Base-by-base conservation (phyloP, 768 basidiomycete species). In the Butyriboletus loyo region DNA sequence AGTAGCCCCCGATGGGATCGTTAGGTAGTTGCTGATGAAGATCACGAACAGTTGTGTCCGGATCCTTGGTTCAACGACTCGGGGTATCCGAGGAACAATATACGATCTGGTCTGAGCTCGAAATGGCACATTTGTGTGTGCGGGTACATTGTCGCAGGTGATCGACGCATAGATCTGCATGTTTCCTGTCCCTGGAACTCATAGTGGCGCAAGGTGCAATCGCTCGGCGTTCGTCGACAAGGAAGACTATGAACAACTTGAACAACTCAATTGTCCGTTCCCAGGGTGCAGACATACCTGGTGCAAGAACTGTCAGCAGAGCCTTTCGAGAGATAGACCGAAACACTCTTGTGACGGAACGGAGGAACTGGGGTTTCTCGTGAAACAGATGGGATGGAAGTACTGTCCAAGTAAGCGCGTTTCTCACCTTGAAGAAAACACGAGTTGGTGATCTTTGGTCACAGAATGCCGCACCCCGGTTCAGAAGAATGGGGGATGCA, bases 291-390 rank as follows among this genome's bases (percentile, higher is more conserved):
- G 59, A 11, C 69, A 81, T 57, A 70, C 66, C 28, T 86, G 83
- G 85, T 86, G 84, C 67, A 85, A 80, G 66, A 64, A 65, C 27
- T 86, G 84, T 64, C 75, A 75, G 38, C 78, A 81, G 50, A 38
- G 58, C 51, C 43, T 73, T 30, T 50, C 58, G 1, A 24, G 64
- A 11, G 58, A 59, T 19, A 72, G 68, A 19, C 72, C 70, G 13
- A 66, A 69, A 41, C 81, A 84, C 57, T 78, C 79, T 1, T 86
- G 84, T 61, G 83, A 84, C 48, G 81, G 80, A 5, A 71, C 76
- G 14, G 70, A 73, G 10, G 84, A 85, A 55, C 69, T 85, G 13
- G 71, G 76, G 7, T 66, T 73, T 38, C 63, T 83, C 30, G 79
- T 84, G 74, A 63, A 59, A 32, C 61, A 72, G 45, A 69, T 74